Evolutionary conservation across 75 land plant genomes (phyloP).

Genomic region (Cupressus sempervirens): DNA sequence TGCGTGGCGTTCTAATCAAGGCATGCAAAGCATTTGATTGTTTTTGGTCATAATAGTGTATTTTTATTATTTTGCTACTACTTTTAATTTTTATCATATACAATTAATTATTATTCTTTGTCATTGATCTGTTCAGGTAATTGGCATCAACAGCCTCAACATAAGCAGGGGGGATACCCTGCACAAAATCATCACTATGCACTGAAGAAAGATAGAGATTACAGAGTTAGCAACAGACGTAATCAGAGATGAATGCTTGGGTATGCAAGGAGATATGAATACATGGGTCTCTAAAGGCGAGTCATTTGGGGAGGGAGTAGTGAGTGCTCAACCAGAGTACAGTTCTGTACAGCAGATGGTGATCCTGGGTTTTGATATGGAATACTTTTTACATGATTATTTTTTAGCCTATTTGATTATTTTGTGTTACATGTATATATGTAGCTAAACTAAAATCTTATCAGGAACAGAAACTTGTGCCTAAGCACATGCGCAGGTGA

Average conservation of each 20-base stretch:
- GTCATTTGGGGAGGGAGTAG: not conserved
- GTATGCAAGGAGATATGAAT: not conserved
- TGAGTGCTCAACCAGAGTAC: not conserved
- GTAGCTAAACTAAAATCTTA: not conserved
- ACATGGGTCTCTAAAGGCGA: not conserved
- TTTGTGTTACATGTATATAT: conserved; percentile 11
- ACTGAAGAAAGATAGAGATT: conserved; percentile 5
- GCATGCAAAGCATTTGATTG: not conserved
- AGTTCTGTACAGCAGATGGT: conserved; percentile 9
- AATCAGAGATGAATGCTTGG: conserved; percentile 7
- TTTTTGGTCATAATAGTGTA: not conserved
- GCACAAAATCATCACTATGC: conserved; percentile 1
- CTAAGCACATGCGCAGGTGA: conserved; percentile 3
- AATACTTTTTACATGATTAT: not conserved
- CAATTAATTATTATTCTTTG: not conserved
- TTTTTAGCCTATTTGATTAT: conserved; percentile 8
- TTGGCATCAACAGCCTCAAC: conserved; percentile 3
- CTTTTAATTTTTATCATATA: not conserved
- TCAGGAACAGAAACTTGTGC: conserved; percentile 7
- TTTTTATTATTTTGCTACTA: not conserved
- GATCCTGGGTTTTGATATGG: not conserved
- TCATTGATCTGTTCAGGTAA: conserved; percentile 9
- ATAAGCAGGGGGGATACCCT: conserved; percentile 4
- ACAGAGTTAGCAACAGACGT: conserved; percentile 7
- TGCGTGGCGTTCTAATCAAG: conserved; percentile 8